Evolutionary conservation across 805 yeast species (phyloP).

Genomic region (Saccharomycopsis javanensis): DNA sequence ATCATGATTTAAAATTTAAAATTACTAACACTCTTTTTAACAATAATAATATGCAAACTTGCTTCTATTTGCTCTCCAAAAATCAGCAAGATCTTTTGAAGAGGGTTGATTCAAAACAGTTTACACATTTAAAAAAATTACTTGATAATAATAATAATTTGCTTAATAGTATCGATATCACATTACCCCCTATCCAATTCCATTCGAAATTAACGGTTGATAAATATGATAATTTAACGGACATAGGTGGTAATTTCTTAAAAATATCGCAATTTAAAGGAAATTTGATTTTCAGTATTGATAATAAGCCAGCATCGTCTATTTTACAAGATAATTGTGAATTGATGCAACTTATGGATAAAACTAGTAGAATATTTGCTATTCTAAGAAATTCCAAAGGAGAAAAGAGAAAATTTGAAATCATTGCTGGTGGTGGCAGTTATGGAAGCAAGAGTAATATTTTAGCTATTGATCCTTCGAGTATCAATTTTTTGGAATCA

Average conservation of each 20-base stretch:
- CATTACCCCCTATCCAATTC: conserved; percentile 5
- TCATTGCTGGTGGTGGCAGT: conserved; percentile 44
- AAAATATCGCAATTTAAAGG: conserved; percentile 12
- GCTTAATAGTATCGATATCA: neutral
- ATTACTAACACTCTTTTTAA: conserved; percentile 9
- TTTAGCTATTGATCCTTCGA: conserved; percentile 35
- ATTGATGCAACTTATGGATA: conserved; percentile 12
- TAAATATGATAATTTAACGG: neutral
- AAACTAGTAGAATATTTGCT: conserved; percentile 14
- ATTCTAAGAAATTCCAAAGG: neutral
- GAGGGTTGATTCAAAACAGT: conserved; percentile 5
- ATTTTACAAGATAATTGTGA: conserved; percentile 10
- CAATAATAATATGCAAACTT: conserved; percentile 5
- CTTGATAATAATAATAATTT: conserved; percentile 7
- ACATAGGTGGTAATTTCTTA: neutral
- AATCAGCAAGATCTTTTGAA: conserved; percentile 4
- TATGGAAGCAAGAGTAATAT: conserved; percentile 41
- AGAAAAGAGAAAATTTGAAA: conserved; percentile 27
- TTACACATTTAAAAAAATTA: conserved; percentile 1
- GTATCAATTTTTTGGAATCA: conserved; percentile 20
- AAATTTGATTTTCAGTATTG: conserved; percentile 11
- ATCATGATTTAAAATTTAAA: conserved; percentile 1
- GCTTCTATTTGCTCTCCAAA: conserved; percentile 8
- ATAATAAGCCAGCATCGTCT: conserved; percentile 16
- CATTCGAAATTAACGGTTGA: neutral